A percentile compares a stretch with the other conserved stretches of the same genome.
Conservation (phyloP, 2,329 filamentous ascomycete genomes). For the Cytospora piceae region DNA sequence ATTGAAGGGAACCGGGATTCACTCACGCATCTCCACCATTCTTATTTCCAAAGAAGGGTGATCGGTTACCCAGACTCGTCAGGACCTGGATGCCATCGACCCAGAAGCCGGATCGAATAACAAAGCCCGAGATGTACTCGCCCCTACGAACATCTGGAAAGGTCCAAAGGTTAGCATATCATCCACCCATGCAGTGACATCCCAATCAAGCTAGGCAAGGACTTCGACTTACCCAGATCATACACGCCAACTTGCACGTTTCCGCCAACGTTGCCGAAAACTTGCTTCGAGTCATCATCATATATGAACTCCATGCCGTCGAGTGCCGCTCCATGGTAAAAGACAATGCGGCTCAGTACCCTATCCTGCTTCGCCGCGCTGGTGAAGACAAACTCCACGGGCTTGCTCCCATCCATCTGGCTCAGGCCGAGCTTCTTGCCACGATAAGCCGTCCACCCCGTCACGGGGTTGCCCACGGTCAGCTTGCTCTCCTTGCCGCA, state of each 20-base stretch:
- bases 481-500: constrained; percentile 72
- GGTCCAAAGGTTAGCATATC: constrained; percentile 32
- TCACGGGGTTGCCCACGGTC: constrained; percentile 66
- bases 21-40: constrained; percentile 82
- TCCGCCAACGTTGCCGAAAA: constrained; percentile 83
- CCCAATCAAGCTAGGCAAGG: not conserved
- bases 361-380: constrained; percentile 70
- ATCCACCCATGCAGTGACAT: not conserved
- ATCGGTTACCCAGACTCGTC: constrained; percentile 86
- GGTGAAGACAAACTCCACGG: constrained; percentile 75
- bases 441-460: constrained; percentile 73
- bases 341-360: constrained; percentile 72
- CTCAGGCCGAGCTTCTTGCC: constrained; percentile 76
- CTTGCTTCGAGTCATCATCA: constrained; percentile 79
- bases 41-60: constrained; percentile 80
- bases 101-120: constrained; percentile 77
- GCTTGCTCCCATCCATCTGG: constrained; percentile 69
- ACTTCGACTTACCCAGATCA: constrained; percentile 65
- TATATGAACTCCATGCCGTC: constrained; percentile 93
- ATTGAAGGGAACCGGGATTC: not conserved
- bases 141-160: constrained; percentile 75
- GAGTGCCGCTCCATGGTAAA: constrained; percentile 77
- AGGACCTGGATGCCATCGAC: constrained; percentile 89
- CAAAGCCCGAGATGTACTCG: constrained; percentile 86
- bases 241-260: constrained; percentile 74